Base-by-base conservation (phyloP, 108 stramenopile species). In the Nannochloropsis salina region DNA sequence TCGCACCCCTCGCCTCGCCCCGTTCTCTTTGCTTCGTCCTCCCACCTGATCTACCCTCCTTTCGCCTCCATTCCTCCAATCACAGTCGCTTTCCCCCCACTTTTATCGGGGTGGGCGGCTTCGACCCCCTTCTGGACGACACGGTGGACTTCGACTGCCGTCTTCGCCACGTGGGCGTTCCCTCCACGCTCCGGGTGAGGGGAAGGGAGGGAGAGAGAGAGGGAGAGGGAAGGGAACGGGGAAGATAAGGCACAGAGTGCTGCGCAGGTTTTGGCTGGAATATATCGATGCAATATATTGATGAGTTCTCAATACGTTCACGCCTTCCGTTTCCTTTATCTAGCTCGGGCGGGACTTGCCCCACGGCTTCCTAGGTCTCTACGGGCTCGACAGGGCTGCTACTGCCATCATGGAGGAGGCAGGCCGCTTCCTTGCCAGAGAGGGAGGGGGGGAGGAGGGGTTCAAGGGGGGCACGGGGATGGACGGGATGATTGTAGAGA, bases 41-140 rank as follows among this genome's bases (percentile, higher is more conserved):
- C 31, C 31, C 31, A 31, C 31, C 31, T 31, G 31, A 31, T 31
- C 31, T n/a, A 4, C 61, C 61, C 61, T 74, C 61, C n/a, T 74
- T n/a, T 74, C 20, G 5, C 6, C 61, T n/a, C 6, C 6, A n/a
- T 6, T n/a, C 61, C 6, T 2, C 6, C 61, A n/a, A 15, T n/a
- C 61, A 4, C 61, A 74, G 61, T 9, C 82, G 44, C 42, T 81
- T 85, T 10, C 85, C 85, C 12, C 44, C 80, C 44, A 85, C 85
- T 20, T 21, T 22, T 6, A 18, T 85, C 43, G 85, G 80, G 42
- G 20, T 80, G 44, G 85, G 85, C 43, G 85, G 85, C 9, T 80
- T 85, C 43, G 95, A 96, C 90, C 95, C 95, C 18, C 86, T 96
- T 41, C 91, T 96, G 44, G 95, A 96, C 83, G 95, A 96, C 90